Conservation (phyloP, 2,329 filamentous ascomycete genomes). For the Sporothrix variecibatus region DNA sequence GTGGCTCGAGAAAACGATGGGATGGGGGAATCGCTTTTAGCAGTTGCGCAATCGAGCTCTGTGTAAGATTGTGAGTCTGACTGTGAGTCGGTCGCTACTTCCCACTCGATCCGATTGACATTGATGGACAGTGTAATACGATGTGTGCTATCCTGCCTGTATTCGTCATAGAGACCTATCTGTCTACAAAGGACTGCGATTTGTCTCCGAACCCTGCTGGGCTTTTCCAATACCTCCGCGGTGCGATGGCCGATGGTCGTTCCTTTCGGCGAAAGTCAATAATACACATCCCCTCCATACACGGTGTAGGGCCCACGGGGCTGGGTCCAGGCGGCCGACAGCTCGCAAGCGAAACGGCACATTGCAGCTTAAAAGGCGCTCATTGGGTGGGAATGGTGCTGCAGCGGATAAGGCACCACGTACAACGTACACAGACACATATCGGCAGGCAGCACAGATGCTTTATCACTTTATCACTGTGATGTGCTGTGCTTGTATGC, state of each 20-base stretch:
- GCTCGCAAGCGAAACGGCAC: slow-evolving; percentile 10
- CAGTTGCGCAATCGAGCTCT: slow-evolving; percentile 10
- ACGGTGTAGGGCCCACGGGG: not conserved
- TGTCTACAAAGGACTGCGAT: not conserved
- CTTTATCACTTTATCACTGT: not conserved
- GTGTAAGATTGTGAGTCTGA: no score
- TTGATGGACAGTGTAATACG: not conserved
- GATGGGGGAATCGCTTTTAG: not conserved
- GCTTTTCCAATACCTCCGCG: not conserved
- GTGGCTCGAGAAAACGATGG: not conserved
- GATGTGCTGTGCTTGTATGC: not conserved
- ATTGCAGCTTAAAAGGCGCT: not conserved
- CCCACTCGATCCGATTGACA: not conserved
- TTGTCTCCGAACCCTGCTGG: not conserved
- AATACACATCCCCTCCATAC: not conserved
- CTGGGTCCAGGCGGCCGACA: slow-evolving; percentile 1
- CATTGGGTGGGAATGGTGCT: not conserved
- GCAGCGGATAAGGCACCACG: not conserved
- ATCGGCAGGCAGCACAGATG: not conserved
- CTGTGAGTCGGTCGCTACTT: not conserved
- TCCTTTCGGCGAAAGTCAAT: not conserved
- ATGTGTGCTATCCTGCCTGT: not conserved
- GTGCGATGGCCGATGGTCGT: not conserved
- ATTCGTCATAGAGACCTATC: not conserved
- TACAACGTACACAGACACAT: no score